Conservation (phyloP, 495 filamentous ascomycete genomes). For the Aspergillus affinis region DNA sequence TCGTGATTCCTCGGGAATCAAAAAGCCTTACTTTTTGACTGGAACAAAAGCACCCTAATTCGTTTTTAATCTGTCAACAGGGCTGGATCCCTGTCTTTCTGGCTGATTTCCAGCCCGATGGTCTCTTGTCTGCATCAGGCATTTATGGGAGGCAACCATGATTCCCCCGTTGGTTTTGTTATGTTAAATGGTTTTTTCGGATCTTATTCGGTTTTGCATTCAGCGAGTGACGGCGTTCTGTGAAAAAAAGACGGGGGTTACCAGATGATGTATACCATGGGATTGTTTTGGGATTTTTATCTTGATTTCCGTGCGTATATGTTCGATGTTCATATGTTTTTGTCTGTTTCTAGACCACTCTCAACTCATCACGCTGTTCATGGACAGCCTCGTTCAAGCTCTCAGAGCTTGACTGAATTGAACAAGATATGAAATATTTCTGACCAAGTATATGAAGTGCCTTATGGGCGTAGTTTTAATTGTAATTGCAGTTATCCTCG, state of each 20-base stretch:
- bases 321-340: slow-evolving; percentile 18
- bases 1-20: slow-evolving; percentile 1
- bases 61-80: slow-evolving; percentile 31
- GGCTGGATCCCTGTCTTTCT: slow-evolving; percentile 42
- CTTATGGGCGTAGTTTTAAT: too few relatives aligned
- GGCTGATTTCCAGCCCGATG: slow-evolving; percentile 26
- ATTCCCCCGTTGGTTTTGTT: slow-evolving; percentile 22
- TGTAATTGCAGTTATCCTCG: too few relatives aligned
- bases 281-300: slow-evolving; percentile 16
- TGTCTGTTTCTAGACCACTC: slow-evolving; percentile 37
- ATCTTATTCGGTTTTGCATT: slow-evolving; percentile 29
- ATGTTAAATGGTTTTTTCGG: slow-evolving; percentile 21
- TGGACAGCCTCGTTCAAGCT: too few relatives aligned
- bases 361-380: slow-evolving; percentile 31
- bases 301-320: slow-evolving; percentile 20
- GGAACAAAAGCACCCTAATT: slow-evolving; percentile 22
- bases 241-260: slow-evolving; percentile 24
- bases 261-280: slow-evolving; percentile 34
- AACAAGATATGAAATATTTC: slow-evolving; percentile 4
- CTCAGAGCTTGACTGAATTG: not conserved
- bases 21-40: slow-evolving; percentile 17
- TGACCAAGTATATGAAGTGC: too few relatives aligned
- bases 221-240: slow-evolving; percentile 37
- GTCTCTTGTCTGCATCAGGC: slow-evolving; percentile 21
- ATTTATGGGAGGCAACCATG: slow-evolving; percentile 32